Conservation (phyloP, 2,329 filamentous ascomycete species). For the Colletotrichum cuscutae region DNA sequence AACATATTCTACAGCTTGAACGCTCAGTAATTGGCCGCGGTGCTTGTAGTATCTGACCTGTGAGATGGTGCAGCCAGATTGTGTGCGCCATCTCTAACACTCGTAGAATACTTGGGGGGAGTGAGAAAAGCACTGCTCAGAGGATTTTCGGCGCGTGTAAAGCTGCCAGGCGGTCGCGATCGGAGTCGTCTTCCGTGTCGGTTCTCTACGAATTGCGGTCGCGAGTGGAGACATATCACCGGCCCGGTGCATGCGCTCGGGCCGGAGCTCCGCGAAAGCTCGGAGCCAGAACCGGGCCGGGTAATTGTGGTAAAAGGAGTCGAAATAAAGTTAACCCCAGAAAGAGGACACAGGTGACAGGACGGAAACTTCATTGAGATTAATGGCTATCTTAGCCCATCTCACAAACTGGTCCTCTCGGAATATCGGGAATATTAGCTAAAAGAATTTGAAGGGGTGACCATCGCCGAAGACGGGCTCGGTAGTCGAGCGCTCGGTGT, state of each 20-base stretch:
- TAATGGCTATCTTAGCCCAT: background rate
- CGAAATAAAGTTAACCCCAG: background rate
- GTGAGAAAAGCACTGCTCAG: too few species aligned
- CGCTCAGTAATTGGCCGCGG: too few species aligned
- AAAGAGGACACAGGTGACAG: background rate
- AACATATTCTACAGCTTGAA: too few species aligned
- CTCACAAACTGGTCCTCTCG: background rate
- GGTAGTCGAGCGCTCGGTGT: constrained; percentile 25
- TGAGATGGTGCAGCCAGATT: too few species aligned
- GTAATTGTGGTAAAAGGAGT: background rate
- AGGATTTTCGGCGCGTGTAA: too few species aligned
- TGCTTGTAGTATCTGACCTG: too few species aligned
- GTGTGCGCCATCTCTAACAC: too few species aligned
- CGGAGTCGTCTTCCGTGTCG: background rate
- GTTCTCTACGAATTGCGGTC: background rate
- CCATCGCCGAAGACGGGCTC: constrained; percentile 27
- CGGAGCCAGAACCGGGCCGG: background rate
- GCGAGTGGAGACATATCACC: background rate
- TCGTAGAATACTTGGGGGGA: too few species aligned
- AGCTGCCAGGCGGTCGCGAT: background rate
- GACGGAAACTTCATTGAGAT: background rate
- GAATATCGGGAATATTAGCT: constrained; percentile 28
- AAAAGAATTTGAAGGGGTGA: constrained; percentile 6
- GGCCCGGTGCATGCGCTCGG: background rate
- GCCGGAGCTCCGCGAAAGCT: background rate